phyloP scores from a whole-genome alignment of 1,139 yeast genomes.

The Hansenula sp. region DNA sequence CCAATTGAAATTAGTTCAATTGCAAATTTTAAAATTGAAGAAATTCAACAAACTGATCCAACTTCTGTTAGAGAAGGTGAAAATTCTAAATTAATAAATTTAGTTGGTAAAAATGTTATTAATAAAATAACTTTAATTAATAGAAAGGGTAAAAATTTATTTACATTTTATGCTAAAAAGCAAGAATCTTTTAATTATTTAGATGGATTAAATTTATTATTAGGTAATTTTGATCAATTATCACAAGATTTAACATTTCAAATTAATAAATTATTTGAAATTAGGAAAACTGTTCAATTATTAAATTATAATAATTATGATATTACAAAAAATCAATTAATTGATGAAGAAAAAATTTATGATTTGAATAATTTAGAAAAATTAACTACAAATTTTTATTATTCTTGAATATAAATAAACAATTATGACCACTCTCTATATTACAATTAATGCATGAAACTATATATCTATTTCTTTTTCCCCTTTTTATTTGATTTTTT shows the following conservation, averaged over 20 bases:
- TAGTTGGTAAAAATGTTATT: conserved; percentile 50
- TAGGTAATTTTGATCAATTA: conserved; percentile 32
- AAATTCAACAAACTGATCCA: conserved; percentile 33
- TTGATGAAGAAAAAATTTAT: conserved; percentile 27
- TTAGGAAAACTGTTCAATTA: conserved; percentile 65
- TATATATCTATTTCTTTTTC: conserved; percentile 22
- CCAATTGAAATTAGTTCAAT: conserved; percentile 32
- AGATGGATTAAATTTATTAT: conserved; percentile 70
- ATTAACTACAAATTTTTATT: conserved; percentile 40
- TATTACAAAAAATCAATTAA: conserved; percentile 19
- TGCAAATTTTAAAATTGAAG: conserved; percentile 37
- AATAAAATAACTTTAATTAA: conserved; percentile 50
- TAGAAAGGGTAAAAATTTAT: conserved; percentile 35
- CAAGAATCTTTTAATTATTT: conserved; percentile 73
- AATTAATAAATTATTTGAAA: conserved; percentile 49
- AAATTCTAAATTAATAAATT: conserved; percentile 39
- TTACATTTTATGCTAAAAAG: conserved; percentile 66
- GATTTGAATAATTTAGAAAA: conserved; percentile 38
- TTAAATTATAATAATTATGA: conserved; percentile 33
- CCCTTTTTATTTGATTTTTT: conserved; percentile 29
- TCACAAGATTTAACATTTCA: conserved; percentile 60
- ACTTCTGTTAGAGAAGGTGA: conserved; percentile 18
- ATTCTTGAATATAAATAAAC: too few relatives aligned
- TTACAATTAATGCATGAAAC: too few relatives aligned
- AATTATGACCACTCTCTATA: too few relatives aligned